Conservation (phyloP, 805 yeast species). For the Blastobotrys terrestris region DNA sequence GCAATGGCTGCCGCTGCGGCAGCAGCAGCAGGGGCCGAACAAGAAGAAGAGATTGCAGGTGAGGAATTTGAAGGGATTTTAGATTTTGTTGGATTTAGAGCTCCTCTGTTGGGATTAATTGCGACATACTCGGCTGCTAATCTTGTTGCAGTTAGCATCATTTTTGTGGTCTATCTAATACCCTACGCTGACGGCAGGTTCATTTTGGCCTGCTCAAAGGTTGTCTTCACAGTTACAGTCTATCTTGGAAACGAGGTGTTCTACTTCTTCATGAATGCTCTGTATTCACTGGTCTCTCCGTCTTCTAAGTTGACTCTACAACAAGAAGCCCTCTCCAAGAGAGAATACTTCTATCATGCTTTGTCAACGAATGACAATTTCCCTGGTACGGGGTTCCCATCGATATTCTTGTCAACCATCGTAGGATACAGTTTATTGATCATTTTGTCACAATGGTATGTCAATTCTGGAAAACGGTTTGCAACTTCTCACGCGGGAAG, state of each 20-base stretch:
- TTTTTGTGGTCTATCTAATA: constrained; percentile 18
- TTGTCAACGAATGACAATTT: neutral
- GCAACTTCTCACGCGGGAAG: constrained; percentile 6
- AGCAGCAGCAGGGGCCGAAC: constrained; percentile 4
- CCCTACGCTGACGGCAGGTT: constrained; percentile 25
- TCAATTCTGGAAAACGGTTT: constrained; percentile 10
- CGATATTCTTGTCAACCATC: constrained; percentile 10
- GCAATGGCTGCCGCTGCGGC: neutral
- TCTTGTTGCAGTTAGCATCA: constrained; percentile 15
- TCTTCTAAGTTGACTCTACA: neutral
- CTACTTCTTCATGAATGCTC: neutral
- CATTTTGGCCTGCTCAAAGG: neutral
- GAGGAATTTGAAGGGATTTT: constrained; percentile 21
- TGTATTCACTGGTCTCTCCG: neutral
- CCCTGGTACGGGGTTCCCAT: constrained; percentile 6
- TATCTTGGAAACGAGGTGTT: constrained; percentile 1
- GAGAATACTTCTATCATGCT: neutral
- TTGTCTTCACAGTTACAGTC: neutral
- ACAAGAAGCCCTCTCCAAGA: neutral
- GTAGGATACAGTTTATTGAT: constrained; percentile 9
- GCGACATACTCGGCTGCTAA: constrained; percentile 18
- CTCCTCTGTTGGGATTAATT: constrained; percentile 20
- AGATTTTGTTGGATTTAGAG: constrained; percentile 26
- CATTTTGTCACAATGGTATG: constrained; percentile 3
- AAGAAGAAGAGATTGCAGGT: constrained; percentile 6